Evolutionary conservation across 768 basidiomycete species (phyloP).

Genomic region (Boletus barrowsii): DNA sequence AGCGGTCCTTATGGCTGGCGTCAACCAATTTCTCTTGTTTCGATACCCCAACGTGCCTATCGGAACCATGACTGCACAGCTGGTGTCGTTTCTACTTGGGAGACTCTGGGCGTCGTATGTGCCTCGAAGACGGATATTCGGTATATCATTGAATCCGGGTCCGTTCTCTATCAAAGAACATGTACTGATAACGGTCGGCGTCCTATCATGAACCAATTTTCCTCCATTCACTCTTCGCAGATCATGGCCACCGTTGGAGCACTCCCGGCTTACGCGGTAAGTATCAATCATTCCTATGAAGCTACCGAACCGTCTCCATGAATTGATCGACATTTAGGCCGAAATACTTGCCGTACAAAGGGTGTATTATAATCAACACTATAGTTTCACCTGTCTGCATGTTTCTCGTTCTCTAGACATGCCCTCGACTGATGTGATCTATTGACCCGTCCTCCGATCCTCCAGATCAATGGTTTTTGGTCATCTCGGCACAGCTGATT

Average conservation of each 20-base stretch:
- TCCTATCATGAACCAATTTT: not conserved
- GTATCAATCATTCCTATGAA: not conserved
- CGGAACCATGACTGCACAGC: too few species aligned
- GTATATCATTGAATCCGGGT: too few species aligned
- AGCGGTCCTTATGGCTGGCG: not conserved
- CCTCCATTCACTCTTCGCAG: not conserved
- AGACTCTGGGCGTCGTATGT: too few species aligned
- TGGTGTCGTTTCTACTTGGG: too few species aligned
- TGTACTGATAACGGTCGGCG: not conserved
- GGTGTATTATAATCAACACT: constrained; percentile 65
- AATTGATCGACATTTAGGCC: constrained; percentile 35
- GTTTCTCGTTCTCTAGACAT: not conserved
- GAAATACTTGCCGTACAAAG: constrained; percentile 74
- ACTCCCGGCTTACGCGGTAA: not conserved
- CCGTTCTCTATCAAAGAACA: too few species aligned
- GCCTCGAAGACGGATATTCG: too few species aligned
- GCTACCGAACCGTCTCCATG: not conserved
- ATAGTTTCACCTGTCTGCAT: constrained; percentile 54
- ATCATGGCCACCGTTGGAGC: not conserved
- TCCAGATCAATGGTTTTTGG: constrained; percentile 74
- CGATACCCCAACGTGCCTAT: too few species aligned
- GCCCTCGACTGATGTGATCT: constrained; percentile 1
- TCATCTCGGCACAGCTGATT: constrained; percentile 73
- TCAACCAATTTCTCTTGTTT: not conserved
- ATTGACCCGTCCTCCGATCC: not conserved